Evolutionary conservation across 495 filamentous ascomycete species (phyloP), one percentile per base, ranked within the genome.

Genomic region (Podospora conica): DNA sequence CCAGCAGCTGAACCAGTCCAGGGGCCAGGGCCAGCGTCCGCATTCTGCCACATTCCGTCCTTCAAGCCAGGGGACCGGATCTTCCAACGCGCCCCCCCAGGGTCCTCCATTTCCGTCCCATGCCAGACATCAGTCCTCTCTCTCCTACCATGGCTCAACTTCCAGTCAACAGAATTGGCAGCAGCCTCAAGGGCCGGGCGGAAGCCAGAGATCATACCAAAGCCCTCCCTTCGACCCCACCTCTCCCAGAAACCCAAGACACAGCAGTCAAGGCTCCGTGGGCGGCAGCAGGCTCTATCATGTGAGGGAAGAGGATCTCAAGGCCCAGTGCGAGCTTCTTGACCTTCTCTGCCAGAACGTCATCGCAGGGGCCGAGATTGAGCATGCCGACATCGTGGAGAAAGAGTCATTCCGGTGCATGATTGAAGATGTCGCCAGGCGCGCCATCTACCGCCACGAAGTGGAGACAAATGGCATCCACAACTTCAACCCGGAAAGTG

Each of bases 331-430:
- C 6, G 70, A 68, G 3, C 71, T 82, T 55, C 79, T 88, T 18
- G 80, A 85, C 21, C 63, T 60, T 1, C 70, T 86, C 6, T 80
- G 80, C 23, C 56, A 72, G 24, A 70, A 72, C 10, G 71, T 80
- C 31, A 73, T 86, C 27, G 65, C 74, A 0, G 73, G 70, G 53
- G 79, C 79, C 11, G 81, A 82, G 64, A 87, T 88, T 9, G 74
- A 77, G 64, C 64, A 66, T 0, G 72, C 74, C 10, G 90, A 92
- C 69, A 79, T 84, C 27, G 67, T 76, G 7, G 81, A 85, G 64
- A 92, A 91, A 68, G 87, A 92, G 70, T 69, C 66, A 0, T 88
- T 92, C 65, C 81, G 89, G 63, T 54, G 65, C 56, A 69, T 70
- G 20, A 81, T 93, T 8, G 86, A 90, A 68, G 60, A 73, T 10